These are phyloP conservation scores for Trichocomaceae sp. DNA, from an alignment of 2,329 filamentous ascomycete genomes.

Conservation along the genomic window DNA sequence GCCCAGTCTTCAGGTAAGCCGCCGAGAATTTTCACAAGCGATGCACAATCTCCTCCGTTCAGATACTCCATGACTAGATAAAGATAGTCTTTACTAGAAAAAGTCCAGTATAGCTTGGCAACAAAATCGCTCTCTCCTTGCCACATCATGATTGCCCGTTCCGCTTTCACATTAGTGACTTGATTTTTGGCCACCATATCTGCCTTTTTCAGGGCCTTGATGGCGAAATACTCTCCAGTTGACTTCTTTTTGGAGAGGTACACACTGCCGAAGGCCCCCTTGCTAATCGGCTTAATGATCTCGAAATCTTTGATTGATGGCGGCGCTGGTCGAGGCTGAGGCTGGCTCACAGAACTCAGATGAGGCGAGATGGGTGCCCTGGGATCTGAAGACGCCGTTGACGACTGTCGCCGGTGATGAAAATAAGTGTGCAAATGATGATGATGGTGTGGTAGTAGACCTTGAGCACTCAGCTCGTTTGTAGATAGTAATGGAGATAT, in stretches of 20 bases:
- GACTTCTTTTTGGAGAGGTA: constrained; percentile 98
- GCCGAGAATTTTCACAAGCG: constrained; percentile 87
- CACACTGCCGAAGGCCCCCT: constrained; percentile 95
- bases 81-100: constrained; percentile 97
- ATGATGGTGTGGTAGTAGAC: constrained; percentile 50
- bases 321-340: constrained; percentile 79
- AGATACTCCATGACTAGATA: constrained; percentile 99
- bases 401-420: constrained; percentile 86
- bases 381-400: constrained; percentile 65
- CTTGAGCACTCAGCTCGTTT: constrained; percentile 54
- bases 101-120: constrained; percentile 98
- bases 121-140: constrained; percentile 99
- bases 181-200: constrained; percentile 99
- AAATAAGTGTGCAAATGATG: constrained; percentile 41
- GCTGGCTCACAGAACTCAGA: constrained; percentile 67
- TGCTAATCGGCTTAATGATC: constrained; percentile 98
- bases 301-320: constrained; percentile 99
- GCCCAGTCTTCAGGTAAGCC: constrained; percentile 95
- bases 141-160: constrained; percentile 99
- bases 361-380: constrained; percentile 75
- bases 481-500: constrained; percentile 79
- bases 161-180: constrained; percentile 97
- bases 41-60: constrained; percentile 94
- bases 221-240: constrained; percentile 95
- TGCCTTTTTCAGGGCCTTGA: constrained; percentile 98